Evolutionary conservation across 2,329 filamentous ascomycete genomes (phyloP).

Genomic region (Penicillium sp.): DNA sequence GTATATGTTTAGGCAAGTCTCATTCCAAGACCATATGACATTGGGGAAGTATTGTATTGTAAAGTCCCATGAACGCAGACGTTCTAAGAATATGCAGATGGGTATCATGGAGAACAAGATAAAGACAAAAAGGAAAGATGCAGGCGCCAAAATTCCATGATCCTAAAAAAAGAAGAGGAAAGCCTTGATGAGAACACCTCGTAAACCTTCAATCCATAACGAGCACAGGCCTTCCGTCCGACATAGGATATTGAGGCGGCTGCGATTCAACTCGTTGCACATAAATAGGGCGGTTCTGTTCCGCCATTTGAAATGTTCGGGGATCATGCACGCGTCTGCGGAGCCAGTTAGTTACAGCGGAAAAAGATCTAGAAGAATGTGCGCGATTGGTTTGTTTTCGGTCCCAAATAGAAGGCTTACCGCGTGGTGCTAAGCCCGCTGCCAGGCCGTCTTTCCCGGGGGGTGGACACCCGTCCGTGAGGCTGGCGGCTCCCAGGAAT

Average conservation of each 20-base stretch:
- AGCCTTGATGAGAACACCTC: neutral
- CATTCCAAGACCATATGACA: neutral
- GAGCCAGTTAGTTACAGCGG: neutral
- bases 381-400: neutral
- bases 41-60: neutral
- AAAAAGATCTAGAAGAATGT: neutral
- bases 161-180: neutral
- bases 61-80: constrained; percentile 3
- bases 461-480: constrained; percentile 3
- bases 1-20: neutral
- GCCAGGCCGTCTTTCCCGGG: constrained; percentile 19
- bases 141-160: constrained; percentile 6
- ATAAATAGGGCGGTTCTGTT: constrained; percentile 26
- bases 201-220: constrained; percentile 28
- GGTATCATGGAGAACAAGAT: constrained; percentile 23
- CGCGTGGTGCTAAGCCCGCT: constrained; percentile 16
- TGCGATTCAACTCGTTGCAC: constrained; percentile 23
- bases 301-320: constrained; percentile 15
- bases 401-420: constrained; percentile 16
- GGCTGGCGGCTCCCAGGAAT: constrained; percentile 8
- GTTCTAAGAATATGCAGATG: constrained; percentile 18
- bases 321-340: constrained; percentile 20
- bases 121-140: constrained; percentile 1
- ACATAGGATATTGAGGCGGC: constrained; percentile 16
- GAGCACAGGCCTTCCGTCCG: constrained; percentile 25